Evolutionary conservation across 176 grass and related monocot species (phyloP), one percentile per base, ranked within the genome.

Genomic region (Lolium multiflorum): DNA sequence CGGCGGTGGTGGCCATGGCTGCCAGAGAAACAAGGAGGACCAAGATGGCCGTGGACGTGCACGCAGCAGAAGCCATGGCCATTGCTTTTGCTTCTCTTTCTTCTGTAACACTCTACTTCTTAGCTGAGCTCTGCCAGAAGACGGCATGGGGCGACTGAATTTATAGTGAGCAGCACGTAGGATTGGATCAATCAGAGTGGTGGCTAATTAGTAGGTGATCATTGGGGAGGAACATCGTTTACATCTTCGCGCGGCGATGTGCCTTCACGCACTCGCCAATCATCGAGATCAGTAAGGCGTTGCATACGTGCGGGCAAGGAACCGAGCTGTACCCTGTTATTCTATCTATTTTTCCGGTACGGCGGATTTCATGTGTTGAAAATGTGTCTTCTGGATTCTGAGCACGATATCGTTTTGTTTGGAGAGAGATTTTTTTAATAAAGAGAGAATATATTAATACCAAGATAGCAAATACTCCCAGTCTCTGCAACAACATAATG

Each of bases 281-380:
- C 24, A 17, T 78, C 47, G 67, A 80, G 54, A 83, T 91, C 50
- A 12, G 67, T 75, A 91, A 74, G 85, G 21, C 31, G n/a, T 14
- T 1, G 26, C 79, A 83, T 83, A 89, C 83, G 90, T 86, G 86
- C 83, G 64, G 67, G 74, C 83, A 83, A 87, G 83, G 59, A 89
- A 83, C 74, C 24, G 39, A 83, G 73, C 58, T 79, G 87, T 80
- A 75, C 87, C 41, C n/a, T 89, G n/a, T 80, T 92, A 51, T 80
- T 86, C 39, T 89, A 82, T 17, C 76, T 24, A 10, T 79, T 87
- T 89, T 41, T 74, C 16, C 9, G 81, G 70, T 88, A 81, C 52
- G 28, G 43, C 60, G 4, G 60, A 70, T 81, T 84, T 7, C 17
- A 49, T 59, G 59, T 60, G 80, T 62, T 28, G 41, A 25, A 61